Conservation (phyloP, 768 basidiomycete species). For the Auricularia heimuer region DNA sequence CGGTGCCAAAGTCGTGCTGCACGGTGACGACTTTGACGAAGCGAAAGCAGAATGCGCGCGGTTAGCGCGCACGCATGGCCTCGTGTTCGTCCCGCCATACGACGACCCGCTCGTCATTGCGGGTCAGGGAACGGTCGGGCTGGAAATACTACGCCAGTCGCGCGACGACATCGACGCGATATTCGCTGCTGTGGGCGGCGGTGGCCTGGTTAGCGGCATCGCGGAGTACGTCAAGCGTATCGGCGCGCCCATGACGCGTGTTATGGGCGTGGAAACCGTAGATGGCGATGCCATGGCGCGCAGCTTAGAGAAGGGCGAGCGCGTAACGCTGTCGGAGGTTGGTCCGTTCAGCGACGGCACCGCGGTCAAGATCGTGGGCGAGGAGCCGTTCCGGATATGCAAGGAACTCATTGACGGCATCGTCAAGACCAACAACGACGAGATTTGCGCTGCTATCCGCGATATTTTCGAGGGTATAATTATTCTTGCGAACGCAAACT, state of each 20-base stretch:
- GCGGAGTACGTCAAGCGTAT: constrained; percentile 88
- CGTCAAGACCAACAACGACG: constrained; percentile 85
- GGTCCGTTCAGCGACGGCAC: constrained; percentile 98
- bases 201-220: constrained; percentile 86
- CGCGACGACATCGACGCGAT: constrained; percentile 67
- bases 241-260: constrained; percentile 69
- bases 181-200: constrained; percentile 89
- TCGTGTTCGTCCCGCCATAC: constrained; percentile 92
- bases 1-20: constrained; percentile 88
- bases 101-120: constrained; percentile 96
- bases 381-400: constrained; percentile 91
- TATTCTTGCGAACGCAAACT: not conserved
- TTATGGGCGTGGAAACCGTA: constrained; percentile 87
- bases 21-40: constrained; percentile 90
- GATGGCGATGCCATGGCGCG: constrained; percentile 91
- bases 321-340: constrained; percentile 78
- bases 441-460: constrained; percentile 97
- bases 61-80: constrained; percentile 61
- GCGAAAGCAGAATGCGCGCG: constrained; percentile 91
- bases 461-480: constrained; percentile 89
- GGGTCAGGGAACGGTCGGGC: constrained; percentile 89
- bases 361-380: constrained; percentile 90
- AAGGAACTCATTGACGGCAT: constrained; percentile 72
- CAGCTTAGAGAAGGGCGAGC: constrained; percentile 71
- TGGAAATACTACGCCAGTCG: constrained; percentile 90